A percentile compares a stretch with the other conserved stretches of the same genome.
Evolutionary conservation across 495 filamentous ascomycete species (phyloP).

Genomic region (Gamarada debralockiae): DNA sequence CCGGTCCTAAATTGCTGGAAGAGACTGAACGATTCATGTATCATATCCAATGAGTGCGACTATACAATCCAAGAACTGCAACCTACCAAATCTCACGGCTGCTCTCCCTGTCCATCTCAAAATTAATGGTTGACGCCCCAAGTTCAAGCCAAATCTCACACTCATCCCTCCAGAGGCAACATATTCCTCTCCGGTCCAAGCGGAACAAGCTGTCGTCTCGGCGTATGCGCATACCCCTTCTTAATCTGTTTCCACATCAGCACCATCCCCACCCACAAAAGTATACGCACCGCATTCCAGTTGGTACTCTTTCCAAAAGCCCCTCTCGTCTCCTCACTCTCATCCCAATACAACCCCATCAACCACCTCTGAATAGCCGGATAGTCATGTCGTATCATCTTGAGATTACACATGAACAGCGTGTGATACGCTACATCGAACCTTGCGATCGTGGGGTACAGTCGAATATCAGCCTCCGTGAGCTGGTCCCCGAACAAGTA

Average conservation of each 20-base stretch:
- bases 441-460: constrained; percentile 72
- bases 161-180: background rate
- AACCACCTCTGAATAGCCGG: constrained; percentile 65
- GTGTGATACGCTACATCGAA: constrained; percentile 88
- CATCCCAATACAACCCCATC: constrained; percentile 62
- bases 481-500: constrained; percentile 64
- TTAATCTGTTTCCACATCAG: no score
- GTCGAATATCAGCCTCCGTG: constrained; percentile 78
- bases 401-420: constrained; percentile 88
- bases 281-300: background rate
- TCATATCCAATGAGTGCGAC: no score
- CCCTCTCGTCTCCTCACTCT: constrained; percentile 31
- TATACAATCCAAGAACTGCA: no score
- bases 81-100: no score
- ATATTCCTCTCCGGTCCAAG: background rate
- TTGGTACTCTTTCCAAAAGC: constrained; percentile 61
- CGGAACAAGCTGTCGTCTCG: background rate
- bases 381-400: constrained; percentile 78
- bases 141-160: no score
- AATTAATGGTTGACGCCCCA: no score
- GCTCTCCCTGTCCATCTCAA: no score
- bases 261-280: background rate
- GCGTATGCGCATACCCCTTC: constrained; percentile 1
- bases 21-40: no score
- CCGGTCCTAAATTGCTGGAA: no score